Evolutionary conservation across 2,329 filamentous ascomycete genomes (phyloP).

Genomic region (Diaporthe humulicola): DNA sequence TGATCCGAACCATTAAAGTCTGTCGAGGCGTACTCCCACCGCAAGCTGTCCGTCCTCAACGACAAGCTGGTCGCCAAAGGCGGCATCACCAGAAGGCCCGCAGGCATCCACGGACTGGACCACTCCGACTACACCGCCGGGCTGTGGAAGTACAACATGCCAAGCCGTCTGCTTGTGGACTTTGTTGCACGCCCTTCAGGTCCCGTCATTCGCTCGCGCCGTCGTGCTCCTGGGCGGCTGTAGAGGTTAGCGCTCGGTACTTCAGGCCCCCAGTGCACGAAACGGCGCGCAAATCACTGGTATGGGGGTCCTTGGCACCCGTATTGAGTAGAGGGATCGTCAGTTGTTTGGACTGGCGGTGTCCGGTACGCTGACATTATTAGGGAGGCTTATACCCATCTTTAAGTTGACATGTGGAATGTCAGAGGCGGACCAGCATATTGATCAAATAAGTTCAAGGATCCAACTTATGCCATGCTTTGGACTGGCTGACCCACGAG

Average conservation of each 20-base stretch:
- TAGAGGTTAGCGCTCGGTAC: neutral
- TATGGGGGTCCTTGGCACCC: neutral
- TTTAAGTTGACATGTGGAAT: neutral
- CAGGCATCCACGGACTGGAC: neutral
- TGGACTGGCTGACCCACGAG: neutral
- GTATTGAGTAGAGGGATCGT: neutral
- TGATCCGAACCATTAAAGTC: neutral
- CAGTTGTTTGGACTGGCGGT: neutral
- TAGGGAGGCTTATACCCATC: neutral
- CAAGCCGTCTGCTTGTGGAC: constrained; percentile 1
- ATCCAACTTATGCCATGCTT: neutral
- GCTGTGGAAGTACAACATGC: constrained; percentile 11
- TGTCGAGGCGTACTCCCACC: neutral
- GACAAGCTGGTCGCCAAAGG: constrained; percentile 1
- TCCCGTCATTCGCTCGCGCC: neutral
- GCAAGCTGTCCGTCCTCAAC: neutral
- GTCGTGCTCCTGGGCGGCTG: no score
- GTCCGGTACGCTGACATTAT: neutral
- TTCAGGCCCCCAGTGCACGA: neutral
- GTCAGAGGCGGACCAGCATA: neutral
- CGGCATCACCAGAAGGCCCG: neutral
- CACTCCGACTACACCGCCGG: neutral
- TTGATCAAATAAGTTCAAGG: neutral
- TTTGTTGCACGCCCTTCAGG: neutral
- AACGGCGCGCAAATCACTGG: neutral